A percentile compares a stretch with the other conserved stretches of the same genome.
Evolutionary conservation across 1,139 yeast species (phyloP).

Genomic region (Sugiyamaella grinbergsii): DNA sequence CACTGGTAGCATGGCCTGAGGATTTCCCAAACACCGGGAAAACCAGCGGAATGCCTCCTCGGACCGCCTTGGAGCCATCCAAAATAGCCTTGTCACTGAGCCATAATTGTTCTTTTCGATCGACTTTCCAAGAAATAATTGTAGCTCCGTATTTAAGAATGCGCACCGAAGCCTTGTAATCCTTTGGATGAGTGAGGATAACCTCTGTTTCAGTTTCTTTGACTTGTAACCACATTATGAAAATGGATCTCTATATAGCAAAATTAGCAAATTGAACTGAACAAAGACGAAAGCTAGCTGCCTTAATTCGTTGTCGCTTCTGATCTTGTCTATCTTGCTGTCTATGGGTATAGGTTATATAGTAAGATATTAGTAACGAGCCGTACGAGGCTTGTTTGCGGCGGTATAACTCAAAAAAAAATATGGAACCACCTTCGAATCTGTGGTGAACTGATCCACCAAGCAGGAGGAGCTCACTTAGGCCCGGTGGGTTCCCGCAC

Average conservation of each 20-base stretch:
- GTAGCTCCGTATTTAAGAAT: slow-evolving; percentile 89
- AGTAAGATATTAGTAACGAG: too few species aligned
- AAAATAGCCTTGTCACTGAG: slow-evolving; percentile 65
- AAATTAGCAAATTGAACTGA: too few species aligned
- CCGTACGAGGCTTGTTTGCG: too few species aligned
- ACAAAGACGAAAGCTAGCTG: too few species aligned
- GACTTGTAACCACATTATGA: slow-evolving; percentile 5
- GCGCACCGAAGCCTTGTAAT: slow-evolving; percentile 57
- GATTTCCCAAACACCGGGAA: slow-evolving; percentile 90
- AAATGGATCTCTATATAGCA: neutral
- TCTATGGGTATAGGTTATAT: too few species aligned
- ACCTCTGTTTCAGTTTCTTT: slow-evolving; percentile 63
- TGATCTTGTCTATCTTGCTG: too few species aligned
- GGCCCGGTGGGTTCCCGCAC: too few species aligned
- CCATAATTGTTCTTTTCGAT: slow-evolving; percentile 75
- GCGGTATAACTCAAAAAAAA: too few species aligned
- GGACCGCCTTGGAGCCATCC: slow-evolving; percentile 89
- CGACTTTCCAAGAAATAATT: slow-evolving; percentile 74
- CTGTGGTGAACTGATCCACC: too few species aligned
- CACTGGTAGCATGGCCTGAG: slow-evolving; percentile 43
- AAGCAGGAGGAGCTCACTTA: too few species aligned
- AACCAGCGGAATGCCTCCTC: slow-evolving; percentile 96
- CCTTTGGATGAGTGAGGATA: slow-evolving; percentile 57
- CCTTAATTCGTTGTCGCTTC: neutral
- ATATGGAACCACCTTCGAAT: too few species aligned